These are phyloP conservation scores for Fusarium scirpi DNA, from an alignment of 2,329 filamentous ascomycete genomes.

Conservation along the genomic window DNA sequence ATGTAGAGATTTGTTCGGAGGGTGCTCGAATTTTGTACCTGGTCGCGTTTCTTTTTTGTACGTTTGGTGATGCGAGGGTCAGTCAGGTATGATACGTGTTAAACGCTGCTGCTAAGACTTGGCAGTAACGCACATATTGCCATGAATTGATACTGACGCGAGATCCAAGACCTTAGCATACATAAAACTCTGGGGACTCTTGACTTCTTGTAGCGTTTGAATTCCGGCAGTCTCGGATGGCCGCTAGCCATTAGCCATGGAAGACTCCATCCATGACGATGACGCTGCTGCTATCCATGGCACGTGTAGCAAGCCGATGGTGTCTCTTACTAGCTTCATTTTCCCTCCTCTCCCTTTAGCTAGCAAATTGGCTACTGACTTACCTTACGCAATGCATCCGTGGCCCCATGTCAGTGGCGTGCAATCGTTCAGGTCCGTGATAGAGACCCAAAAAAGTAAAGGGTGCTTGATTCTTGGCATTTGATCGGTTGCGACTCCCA, in stretches of 20 bases:
- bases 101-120: constrained; percentile 2
- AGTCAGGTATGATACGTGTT: neutral
- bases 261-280: neutral
- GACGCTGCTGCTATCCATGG: neutral
- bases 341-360: neutral
- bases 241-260: neutral
- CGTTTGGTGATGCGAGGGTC: neutral
- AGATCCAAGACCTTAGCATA: neutral
- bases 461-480: constrained; percentile 13
- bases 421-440: constrained; percentile 6
- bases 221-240: neutral
- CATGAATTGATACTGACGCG: neutral
- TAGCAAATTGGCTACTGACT: neutral
- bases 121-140: neutral
- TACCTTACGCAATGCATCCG: constrained; percentile 19
- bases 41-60: neutral
- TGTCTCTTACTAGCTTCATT: constrained; percentile 4
- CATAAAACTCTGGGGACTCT: neutral
- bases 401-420: constrained; percentile 23
- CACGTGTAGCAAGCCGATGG: neutral
- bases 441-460: constrained; percentile 1
- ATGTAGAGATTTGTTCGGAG: neutral
- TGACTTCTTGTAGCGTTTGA: constrained; percentile 1
- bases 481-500: constrained; percentile 21
- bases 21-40: neutral